Conservation (phyloP, 1,284 basidiomycete genomes). For the Hemileia vastatrix region DNA sequence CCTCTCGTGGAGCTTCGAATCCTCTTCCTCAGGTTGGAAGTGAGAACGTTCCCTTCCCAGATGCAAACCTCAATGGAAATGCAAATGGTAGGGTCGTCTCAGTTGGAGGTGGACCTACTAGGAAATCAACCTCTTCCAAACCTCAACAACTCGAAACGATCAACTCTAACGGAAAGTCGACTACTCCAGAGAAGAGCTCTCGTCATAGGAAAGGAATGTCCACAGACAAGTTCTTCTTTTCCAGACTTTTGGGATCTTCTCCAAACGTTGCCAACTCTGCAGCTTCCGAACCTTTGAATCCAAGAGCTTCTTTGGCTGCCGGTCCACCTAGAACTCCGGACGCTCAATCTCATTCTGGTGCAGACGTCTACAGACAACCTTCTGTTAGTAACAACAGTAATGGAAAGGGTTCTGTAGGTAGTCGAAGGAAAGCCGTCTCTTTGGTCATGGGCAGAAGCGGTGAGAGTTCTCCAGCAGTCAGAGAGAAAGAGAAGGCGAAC, state of each 20-base stretch:
- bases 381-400: constrained; percentile 36
- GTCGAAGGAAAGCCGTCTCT: constrained; percentile 63
- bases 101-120: constrained; percentile 1
- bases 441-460: constrained; percentile 60
- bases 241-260: constrained; percentile 53
- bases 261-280: constrained; percentile 23
- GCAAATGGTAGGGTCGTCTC: constrained; percentile 15
- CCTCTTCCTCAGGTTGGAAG: constrained; percentile 9
- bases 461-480: constrained; percentile 25
- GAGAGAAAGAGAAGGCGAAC: constrained; percentile 25
- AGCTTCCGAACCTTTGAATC: background rate
- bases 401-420: constrained; percentile 31
- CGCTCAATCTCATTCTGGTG: background rate
- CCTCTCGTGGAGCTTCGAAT: constrained; percentile 23
- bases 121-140: background rate
- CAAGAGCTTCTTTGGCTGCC: background rate
- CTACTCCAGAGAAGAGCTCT: constrained; percentile 26
- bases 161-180: background rate
- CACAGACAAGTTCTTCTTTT: constrained; percentile 59
- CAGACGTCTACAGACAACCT: constrained; percentile 28
- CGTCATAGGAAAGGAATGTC: constrained; percentile 57
- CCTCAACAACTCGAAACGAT: background rate
- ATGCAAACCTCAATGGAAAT: background rate
- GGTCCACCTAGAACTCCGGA: constrained; percentile 26
- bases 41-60: constrained; percentile 27